Base-by-base conservation (phyloP, 2,329 filamentous ascomycete genomes). In the Diaporthe capsici region DNA sequence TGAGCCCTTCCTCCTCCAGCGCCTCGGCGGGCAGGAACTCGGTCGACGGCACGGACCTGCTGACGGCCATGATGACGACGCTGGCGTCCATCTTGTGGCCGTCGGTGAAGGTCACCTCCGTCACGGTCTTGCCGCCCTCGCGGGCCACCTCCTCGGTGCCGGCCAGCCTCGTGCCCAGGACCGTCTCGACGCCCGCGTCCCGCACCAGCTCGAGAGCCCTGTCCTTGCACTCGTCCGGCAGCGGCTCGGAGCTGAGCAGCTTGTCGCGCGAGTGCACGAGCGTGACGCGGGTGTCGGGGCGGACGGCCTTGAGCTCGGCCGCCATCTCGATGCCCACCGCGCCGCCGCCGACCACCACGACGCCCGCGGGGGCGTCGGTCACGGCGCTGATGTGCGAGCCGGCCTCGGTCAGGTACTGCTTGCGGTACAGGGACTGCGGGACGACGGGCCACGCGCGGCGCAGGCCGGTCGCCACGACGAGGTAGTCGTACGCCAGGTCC, bases 321-420 rank as follows among this genome's bases (percentile, higher is more conserved):
- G 94, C 94, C 88, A 96, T 95, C 82, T 96, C 94, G 73, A 96
- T 92, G 12, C 94, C 94, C 1, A 96, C 94, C 9, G 94, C 94
- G 68, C 88, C 91, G 71, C 88, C 91, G 78, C 94, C 94, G 25
- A 94, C 94, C n/a, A 96, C 91, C 31, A 96, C 88, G 0, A 94
- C 89, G 1, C 95, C 90, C 0, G 90, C 91, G 6, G 82, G 84
- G 1, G 90, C 90, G 42, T 85, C 85, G 51, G 86, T 82, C 2
- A 92, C 87, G 17, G 85, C 82, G 28, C 88, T 84, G 78, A 94
- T 90, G 77, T 95, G 92, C 13, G 87, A 85, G 65, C 87, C 86
- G 0, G 89, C 88, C 80, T 95, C 93, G 60, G 86, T 81, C 1
- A 94, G 85, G 81, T 93, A 95, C 72, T 90, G 85, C 78, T 92